These are phyloP conservation scores for Diplodia mutila DNA, from an alignment of 2,329 filamentous ascomycete species.

Conservation along the genomic window DNA sequence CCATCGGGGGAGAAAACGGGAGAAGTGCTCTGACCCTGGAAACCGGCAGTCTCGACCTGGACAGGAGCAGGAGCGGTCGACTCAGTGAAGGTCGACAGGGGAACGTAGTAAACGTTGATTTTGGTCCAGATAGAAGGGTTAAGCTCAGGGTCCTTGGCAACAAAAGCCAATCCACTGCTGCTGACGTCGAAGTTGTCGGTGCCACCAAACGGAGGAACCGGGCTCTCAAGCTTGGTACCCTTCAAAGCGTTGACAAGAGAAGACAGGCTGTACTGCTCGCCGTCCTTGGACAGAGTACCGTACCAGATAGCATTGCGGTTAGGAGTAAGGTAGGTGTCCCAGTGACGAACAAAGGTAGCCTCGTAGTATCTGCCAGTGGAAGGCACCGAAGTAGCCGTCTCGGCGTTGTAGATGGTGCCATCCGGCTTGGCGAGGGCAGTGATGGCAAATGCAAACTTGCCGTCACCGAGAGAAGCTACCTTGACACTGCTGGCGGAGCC, in stretches of 20 bases:
- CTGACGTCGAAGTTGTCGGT: slow-evolving; percentile 79
- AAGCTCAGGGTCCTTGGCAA: slow-evolving; percentile 73
- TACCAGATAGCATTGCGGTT: slow-evolving; percentile 76
- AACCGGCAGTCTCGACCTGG: slow-evolving; percentile 61
- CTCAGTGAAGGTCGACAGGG: slow-evolving; percentile 64
- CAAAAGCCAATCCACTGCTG: slow-evolving; percentile 68
- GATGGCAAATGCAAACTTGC: slow-evolving; percentile 50
- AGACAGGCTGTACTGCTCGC: slow-evolving; percentile 41
- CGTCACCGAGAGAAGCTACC: slow-evolving; percentile 42
- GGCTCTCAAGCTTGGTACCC: slow-evolving; percentile 63
- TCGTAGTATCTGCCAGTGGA: slow-evolving; percentile 74
- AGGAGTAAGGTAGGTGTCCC: slow-evolving; percentile 74
- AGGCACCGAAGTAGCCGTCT: slow-evolving; percentile 61
- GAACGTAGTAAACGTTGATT: slow-evolving; percentile 76
- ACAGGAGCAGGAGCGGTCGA: slow-evolving; percentile 55
- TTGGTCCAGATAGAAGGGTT: slow-evolving; percentile 78
- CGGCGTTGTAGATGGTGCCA: slow-evolving; percentile 70
- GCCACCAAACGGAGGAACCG: slow-evolving; percentile 78
- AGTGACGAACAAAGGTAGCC: slow-evolving; percentile 77
- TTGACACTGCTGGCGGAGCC: slow-evolving; percentile 56
- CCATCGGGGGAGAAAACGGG: slow-evolving; percentile 78
- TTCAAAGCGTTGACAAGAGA: slow-evolving; percentile 67
- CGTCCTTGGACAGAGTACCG: slow-evolving; percentile 55
- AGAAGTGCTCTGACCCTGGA: slow-evolving; percentile 64
- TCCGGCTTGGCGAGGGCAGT: slow-evolving; percentile 67